Base-by-base conservation (phyloP, 371 early-diverging fungal genomes). In the Cokeromyces recurvatus region DNA sequence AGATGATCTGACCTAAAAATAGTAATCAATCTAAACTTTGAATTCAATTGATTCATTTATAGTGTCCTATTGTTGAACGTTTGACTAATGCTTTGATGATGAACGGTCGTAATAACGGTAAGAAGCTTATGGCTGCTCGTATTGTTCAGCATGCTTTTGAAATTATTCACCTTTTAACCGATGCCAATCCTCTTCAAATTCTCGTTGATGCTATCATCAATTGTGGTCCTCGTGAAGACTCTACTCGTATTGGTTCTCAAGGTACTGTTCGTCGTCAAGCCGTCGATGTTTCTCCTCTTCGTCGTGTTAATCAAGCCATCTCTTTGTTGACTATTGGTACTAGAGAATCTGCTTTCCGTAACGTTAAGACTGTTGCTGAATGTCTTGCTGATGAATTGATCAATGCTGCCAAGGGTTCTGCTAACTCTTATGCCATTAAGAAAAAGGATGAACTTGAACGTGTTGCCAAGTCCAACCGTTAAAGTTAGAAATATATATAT, bases 41-140 rank as follows among this genome's bases (percentile, higher is more conserved):
- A n/a, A n/a, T n/a, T n/a, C n/a, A n/a, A n/a, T n/a, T n/a, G n/a
- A n/a, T n/a, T n/a, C n/a, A n/a, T 8, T 29, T 36, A 32, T 65
- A 89, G 86, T 96, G 97, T 82, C 98, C 98, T 55, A 88, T 98
- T 57, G 93, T 95, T 53, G 98, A 99, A 87, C 91, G 99, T 73
- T 86, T 99, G 53, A 91, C 92, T 78, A 95, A 94, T 85, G 90
- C 94, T 53, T 80, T 99, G 53, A 99, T 99, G 99, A 96, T 96
- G 92, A 92, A 94, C 82, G 99, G 99, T 62, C 94, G 98, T 72
- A 99, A 99, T 90, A 97, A 94, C 82, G 98, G 99, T 59, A 99
- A 99, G 88, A 98, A 99, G 85, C 80, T 93, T 56, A 89, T 99
- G 89, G 94, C 98, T 59, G 87, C 87, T 58, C 92, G 95, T 65